Conservation (phyloP, 2,329 filamentous ascomycete genomes). For the Penicillium paneum region DNA sequence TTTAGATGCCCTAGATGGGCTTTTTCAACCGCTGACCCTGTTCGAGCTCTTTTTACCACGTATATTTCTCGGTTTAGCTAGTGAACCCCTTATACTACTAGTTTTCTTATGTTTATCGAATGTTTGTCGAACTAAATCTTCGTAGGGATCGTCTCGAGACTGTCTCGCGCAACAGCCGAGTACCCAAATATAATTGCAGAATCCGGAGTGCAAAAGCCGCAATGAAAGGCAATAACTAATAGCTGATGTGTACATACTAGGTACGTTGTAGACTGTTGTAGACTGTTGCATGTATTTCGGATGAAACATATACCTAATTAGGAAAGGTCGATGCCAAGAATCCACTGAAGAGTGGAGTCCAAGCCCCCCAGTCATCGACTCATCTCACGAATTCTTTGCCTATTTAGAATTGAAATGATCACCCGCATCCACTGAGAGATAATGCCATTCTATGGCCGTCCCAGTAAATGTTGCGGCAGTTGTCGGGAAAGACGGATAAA, state of each 20-base stretch:
- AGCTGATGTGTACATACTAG: too few relatives aligned
- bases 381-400: constrained; percentile 16
- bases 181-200: background rate
- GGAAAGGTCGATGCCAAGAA: constrained; percentile 9
- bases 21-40: background rate
- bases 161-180: background rate
- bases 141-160: too few relatives aligned
- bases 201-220: background rate
- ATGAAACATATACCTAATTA: constrained; percentile 16
- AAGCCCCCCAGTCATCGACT: background rate
- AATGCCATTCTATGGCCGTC: constrained; percentile 27
- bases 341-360: background rate
- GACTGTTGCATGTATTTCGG: too few relatives aligned
- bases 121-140: background rate
- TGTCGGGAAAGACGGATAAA: constrained; percentile 29
- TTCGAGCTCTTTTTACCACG: background rate
- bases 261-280: background rate
- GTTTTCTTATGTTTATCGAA: background rate
- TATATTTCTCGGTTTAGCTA: background rate
- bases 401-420: constrained; percentile 5
- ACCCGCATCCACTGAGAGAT: background rate
- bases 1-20: background rate
- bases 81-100: too few relatives aligned
- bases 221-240: background rate
- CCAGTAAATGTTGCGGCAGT: constrained; percentile 25